These are phyloP conservation scores for Wickerhamiella galacta DNA, from an alignment of 805 yeast species.

Conservation along the genomic window DNA sequence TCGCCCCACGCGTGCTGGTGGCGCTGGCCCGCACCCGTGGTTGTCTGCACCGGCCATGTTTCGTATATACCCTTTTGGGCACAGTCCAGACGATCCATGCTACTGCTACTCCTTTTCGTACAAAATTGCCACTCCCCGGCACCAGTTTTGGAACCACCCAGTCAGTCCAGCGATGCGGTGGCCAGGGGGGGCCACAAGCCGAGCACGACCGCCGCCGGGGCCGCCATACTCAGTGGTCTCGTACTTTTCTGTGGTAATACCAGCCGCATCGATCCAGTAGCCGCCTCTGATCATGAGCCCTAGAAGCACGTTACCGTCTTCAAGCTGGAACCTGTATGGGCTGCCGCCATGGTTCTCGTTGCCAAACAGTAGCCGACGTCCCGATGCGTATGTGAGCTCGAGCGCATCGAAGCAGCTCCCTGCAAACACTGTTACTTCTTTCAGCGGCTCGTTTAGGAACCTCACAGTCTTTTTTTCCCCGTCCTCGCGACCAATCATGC, in stretches of 20 bases:
- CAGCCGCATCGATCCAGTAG: constrained; percentile 79
- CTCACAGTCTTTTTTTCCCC: constrained; percentile 9
- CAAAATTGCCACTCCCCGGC: constrained; percentile 54
- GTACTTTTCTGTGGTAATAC: constrained; percentile 36
- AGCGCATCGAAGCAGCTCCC: constrained; percentile 78
- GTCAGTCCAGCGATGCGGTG: constrained; percentile 47
- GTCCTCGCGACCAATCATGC: constrained; percentile 10
- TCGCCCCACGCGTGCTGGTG: no score
- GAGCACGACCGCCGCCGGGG: constrained; percentile 43
- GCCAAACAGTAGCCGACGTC: constrained; percentile 21
- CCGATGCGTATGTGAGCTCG: constrained; percentile 28
- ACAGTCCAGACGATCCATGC: no score
- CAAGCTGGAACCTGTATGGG: constrained; percentile 34
- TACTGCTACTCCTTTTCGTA: constrained; percentile 22
- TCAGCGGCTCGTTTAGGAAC: constrained; percentile 10
- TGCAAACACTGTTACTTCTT: constrained; percentile 43
- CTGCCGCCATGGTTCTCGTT: constrained; percentile 23
- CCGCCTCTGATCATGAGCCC: constrained; percentile 59
- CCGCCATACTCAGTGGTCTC: constrained; percentile 47
- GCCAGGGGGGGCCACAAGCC: constrained; percentile 49
- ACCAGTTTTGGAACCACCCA: constrained; percentile 57
- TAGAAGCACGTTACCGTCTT: constrained; percentile 39
- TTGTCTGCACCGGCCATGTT: no score
- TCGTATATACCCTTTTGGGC: no score
- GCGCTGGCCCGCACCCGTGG: no score